A percentile compares a stretch with the other conserved stretches of the same genome.
These are phyloP conservation scores for Syncephalis fuscata DNA, from an alignment of 371 early-diverging fungal genomes.

Conservation along the genomic window DNA sequence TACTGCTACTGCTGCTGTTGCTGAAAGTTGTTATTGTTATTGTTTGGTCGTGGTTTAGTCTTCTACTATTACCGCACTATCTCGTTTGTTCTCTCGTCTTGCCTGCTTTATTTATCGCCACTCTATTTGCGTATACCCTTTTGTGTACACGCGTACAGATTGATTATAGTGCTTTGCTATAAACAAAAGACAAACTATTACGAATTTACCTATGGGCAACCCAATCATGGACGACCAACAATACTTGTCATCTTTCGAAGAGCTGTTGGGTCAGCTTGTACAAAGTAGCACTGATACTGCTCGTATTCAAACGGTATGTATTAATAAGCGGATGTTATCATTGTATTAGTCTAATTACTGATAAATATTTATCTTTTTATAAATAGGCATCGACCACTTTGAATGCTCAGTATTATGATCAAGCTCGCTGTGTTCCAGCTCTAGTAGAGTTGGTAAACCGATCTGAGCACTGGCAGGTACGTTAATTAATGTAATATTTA, in stretches of 20 bases:
- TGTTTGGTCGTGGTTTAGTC: no score
- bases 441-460: slow-evolving; percentile 41
- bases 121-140: no score
- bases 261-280: slow-evolving; percentile 22
- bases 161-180: no score
- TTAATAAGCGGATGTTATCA: not conserved
- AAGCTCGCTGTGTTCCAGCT: slow-evolving; percentile 50
- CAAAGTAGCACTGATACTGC: slow-evolving; percentile 23
- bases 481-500: no score
- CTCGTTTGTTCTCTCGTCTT: no score
- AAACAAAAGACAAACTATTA: no score
- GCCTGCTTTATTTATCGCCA: no score
- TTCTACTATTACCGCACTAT: no score
- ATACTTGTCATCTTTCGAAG: slow-evolving; percentile 23
- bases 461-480: slow-evolving; percentile 29
- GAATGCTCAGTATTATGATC: slow-evolving; percentile 44
- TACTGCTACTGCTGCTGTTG: no score
- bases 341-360: not conserved
- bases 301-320: slow-evolving; percentile 22
- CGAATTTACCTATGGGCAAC: no score
- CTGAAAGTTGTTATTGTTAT: no score
- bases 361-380: not conserved
- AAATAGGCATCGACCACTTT: slow-evolving; percentile 43
- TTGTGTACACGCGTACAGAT: no score
- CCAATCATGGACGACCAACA: slow-evolving; percentile 9